Base-by-base conservation (phyloP, 495 filamentous ascomycete species). In the Immersiella caudata region DNA sequence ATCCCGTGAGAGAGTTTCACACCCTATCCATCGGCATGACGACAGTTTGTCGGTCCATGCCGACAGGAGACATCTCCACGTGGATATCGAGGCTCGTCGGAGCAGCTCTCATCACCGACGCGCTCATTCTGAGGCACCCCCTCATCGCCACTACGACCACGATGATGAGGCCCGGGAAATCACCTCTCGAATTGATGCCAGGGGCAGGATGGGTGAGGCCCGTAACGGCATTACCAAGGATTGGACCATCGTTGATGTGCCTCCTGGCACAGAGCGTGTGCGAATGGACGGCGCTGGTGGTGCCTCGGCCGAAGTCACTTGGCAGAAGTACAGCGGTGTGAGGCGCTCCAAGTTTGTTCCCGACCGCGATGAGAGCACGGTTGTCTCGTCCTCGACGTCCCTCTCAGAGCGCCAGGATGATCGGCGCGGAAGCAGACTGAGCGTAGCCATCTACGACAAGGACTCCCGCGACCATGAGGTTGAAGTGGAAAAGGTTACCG, bases 191-290 rank as follows among this genome's bases (percentile, higher is more conserved):
- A 84, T 86, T 25, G 78, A 84, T 52, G 81, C 88, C 21, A 82
- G 88, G 12, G 86, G 81, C 33, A 84, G 83, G 68, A 83, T 86
- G 69, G 90, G 89, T 61, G 90, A 92, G 79, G 90, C 87, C 24
- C 84, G 79, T 67, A 83, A 88, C 71, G 90, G 90, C 64, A 85
- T 83, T 26, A 92, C 89, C 49, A 86, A 81, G 69, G 87, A 91
- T 72, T 93, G 91, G 87, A 81, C 84, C 60, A 91, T 93, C 64
- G 86, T 93, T 22, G 91, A 94, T 75, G 89, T 94, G 29, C 91
- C 91, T 6, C 90, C 90, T 16, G 91, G 91, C 62, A 94, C 90
- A 0, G 86, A 89, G 75, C 82, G 90, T 49, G 90, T 94, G 52
- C 81, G 82, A 49, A 89, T 94, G 85, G 90, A 94, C 71, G 90